phyloP scores from a whole-genome alignment of 2,329 filamentous ascomycete species.

The Colletotrichum sp. region DNA sequence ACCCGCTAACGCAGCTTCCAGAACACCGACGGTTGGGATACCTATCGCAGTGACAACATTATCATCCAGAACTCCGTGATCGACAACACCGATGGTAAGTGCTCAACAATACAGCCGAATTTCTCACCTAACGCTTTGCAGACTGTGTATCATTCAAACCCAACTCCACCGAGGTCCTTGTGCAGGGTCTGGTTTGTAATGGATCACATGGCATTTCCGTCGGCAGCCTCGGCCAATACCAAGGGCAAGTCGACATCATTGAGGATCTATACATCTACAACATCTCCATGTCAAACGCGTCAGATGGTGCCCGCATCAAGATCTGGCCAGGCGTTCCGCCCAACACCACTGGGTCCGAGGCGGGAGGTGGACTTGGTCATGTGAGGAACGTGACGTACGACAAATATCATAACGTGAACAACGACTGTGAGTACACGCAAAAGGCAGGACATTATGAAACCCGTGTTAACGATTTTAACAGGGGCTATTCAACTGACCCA shows the following conservation, averaged over 20 bases:
- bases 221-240: constrained; percentile 73
- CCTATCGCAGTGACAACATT: constrained; percentile 63
- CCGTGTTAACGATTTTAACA: neutral
- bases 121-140: neutral
- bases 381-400: neutral
- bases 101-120: accelerated
- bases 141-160: constrained; percentile 77
- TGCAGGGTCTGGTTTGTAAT: constrained; percentile 70
- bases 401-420: neutral
- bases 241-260: constrained; percentile 68
- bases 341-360: neutral
- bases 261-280: constrained; percentile 71
- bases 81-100: constrained; percentile 61
- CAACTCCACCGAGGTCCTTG: constrained; percentile 70
- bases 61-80: constrained; percentile 70
- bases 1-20: neutral
- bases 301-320: constrained; percentile 73
- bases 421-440: neutral
- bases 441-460: too few relatives aligned
- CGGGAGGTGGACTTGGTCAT: neutral
- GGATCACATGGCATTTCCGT: constrained; percentile 75
- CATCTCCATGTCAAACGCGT: constrained; percentile 60
- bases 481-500: neutral
- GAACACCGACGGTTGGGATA: constrained; percentile 73
- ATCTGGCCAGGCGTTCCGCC: constrained; percentile 63